These are phyloP conservation scores for Boletus rubroflammeus DNA, from an alignment of 768 basidiomycete genomes.

Conservation along the genomic window DNA sequence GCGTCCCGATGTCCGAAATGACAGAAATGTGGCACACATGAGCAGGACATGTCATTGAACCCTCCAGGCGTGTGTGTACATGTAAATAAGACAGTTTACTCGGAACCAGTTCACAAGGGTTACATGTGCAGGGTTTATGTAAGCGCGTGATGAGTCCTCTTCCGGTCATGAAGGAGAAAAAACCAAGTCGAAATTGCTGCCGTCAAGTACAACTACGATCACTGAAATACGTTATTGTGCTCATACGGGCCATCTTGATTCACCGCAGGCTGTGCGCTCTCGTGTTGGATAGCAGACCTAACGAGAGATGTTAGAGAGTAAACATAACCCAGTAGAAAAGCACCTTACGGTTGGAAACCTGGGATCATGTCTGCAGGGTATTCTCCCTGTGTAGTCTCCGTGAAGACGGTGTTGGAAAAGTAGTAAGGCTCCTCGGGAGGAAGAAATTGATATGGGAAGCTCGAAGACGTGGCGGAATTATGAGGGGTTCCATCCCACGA, in stretches of 20 bases:
- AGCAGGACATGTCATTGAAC: constrained; percentile 12
- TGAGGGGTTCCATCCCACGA: constrained; percentile 7
- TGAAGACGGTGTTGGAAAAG: not conserved
- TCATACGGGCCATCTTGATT: constrained; percentile 5
- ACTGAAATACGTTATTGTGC: constrained; percentile 9
- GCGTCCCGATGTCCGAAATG: constrained; percentile 13
- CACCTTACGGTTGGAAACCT: constrained; percentile 8
- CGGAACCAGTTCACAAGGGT: not conserved
- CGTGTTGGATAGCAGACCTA: constrained; percentile 7
- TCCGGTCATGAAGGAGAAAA: not conserved
- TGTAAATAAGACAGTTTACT: not conserved
- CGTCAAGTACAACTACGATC: constrained; percentile 8
- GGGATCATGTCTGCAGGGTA: constrained; percentile 4
- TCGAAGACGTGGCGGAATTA: not conserved
- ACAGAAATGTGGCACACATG: constrained; percentile 25
- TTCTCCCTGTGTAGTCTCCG: not conserved
- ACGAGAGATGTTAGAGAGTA: constrained; percentile 2
- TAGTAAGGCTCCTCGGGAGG: not conserved
- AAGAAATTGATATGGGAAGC: not conserved
- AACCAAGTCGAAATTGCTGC: not conserved
- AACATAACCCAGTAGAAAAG: not conserved
- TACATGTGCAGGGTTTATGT: not conserved
- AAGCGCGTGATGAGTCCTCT: not conserved
- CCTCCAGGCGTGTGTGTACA: not conserved
- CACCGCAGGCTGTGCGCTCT: constrained; percentile 10